Evolutionary conservation across 2,329 filamentous ascomycete genomes (phyloP).

Genomic region (Aspergillus piperis): DNA sequence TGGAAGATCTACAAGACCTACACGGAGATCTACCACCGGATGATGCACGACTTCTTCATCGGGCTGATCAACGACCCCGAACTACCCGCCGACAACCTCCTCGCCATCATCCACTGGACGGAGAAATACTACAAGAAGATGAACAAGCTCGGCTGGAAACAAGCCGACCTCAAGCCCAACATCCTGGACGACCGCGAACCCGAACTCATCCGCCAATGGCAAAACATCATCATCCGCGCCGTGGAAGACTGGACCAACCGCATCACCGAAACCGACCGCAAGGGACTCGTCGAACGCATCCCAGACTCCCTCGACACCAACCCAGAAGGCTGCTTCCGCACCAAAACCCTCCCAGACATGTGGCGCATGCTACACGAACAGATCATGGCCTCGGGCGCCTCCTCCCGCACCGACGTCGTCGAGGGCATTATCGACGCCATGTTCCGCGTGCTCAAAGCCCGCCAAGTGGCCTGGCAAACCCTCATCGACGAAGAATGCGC

Average conservation of each 20-base stretch:
- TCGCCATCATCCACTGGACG: slow-evolving; percentile 92
- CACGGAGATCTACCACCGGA: slow-evolving; percentile 82
- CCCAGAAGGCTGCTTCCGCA: slow-evolving; percentile 87
- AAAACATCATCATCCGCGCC: slow-evolving; percentile 90
- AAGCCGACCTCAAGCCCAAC: slow-evolving; percentile 77
- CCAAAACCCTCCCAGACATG: slow-evolving; percentile 87
- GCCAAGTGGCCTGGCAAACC: slow-evolving; percentile 83
- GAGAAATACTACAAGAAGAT: slow-evolving; percentile 97
- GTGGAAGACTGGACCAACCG: slow-evolving; percentile 97
- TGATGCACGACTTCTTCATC: slow-evolving; percentile 94
- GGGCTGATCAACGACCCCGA: slow-evolving; percentile 80
- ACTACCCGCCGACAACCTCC: slow-evolving; percentile 80
- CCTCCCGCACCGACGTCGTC: slow-evolving; percentile 82
- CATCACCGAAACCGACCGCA: slow-evolving; percentile 79
- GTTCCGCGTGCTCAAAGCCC: slow-evolving; percentile 79
- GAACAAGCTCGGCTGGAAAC: slow-evolving; percentile 78
- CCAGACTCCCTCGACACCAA: slow-evolving; percentile 82
- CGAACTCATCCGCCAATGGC: slow-evolving; percentile 90
- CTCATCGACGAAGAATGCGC: slow-evolving; percentile 83
- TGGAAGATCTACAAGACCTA: slow-evolving; percentile 96
- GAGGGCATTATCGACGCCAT: slow-evolving; percentile 96
- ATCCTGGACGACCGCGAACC: slow-evolving; percentile 86
- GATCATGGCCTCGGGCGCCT: slow-evolving; percentile 79
- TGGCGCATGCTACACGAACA: slow-evolving; percentile 98
- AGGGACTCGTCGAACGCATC: slow-evolving; percentile 76